Evolutionary conservation across 805 yeast genomes (phyloP).

Genomic region (Saccharomycopsis amapae): DNA sequence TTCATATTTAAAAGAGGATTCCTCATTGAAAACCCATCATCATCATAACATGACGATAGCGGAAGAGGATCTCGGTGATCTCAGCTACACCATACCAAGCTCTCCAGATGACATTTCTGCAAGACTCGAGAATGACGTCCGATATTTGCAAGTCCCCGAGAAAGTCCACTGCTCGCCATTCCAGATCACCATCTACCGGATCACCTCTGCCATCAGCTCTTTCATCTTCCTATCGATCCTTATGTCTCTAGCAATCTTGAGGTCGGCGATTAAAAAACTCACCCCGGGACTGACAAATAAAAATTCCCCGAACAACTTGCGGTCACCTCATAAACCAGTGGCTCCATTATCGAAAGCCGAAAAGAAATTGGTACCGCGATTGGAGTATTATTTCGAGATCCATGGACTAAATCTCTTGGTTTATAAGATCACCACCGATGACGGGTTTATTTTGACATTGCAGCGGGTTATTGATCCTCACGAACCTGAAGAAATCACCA

Average conservation of each 20-base stretch:
- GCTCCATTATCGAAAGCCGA: conserved; percentile 25
- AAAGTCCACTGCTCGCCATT: conserved; percentile 1
- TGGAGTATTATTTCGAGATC: conserved; percentile 61
- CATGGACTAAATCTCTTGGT: conserved; percentile 54
- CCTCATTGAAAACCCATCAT: too few species aligned
- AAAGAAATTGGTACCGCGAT: conserved; percentile 39
- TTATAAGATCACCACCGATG: conserved; percentile 60
- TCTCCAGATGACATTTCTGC: too few species aligned
- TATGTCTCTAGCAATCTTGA: conserved; percentile 5
- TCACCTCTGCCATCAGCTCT: conserved; percentile 8
- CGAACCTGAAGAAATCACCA: conserved; percentile 21
- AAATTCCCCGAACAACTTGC: background rate
- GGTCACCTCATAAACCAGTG: background rate
- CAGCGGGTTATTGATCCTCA: conserved; percentile 44
- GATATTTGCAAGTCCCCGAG: conserved; percentile 4
- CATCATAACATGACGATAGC: too few species aligned
- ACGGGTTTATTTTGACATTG: conserved; percentile 68
- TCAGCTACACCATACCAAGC: too few species aligned
- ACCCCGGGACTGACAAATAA: background rate
- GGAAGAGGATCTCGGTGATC: too few species aligned
- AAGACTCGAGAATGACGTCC: background rate
- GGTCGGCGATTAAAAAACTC: background rate
- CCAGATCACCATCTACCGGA: background rate
- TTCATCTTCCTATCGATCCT: conserved; percentile 6
- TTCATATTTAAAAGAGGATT: too few species aligned